These are phyloP conservation scores for Ramalina intermedia DNA, from an alignment of 495 filamentous ascomycete species.

Conservation along the genomic window DNA sequence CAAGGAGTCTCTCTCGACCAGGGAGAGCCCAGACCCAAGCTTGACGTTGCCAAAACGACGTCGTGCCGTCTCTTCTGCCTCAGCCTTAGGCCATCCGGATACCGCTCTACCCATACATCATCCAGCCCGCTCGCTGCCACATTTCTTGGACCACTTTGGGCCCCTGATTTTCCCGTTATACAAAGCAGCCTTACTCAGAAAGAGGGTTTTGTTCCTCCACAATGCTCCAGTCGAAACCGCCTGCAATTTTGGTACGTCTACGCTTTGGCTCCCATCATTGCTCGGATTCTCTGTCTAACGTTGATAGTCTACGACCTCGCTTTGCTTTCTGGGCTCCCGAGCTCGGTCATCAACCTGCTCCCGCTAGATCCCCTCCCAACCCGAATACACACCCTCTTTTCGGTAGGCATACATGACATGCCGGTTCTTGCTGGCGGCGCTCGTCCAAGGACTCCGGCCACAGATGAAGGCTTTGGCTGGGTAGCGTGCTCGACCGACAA, in stretches of 20 bases:
- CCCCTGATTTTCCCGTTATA: constrained; percentile 84
- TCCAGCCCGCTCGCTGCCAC: constrained; percentile 67
- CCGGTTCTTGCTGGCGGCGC: constrained; percentile 44
- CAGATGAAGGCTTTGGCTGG: constrained; percentile 47
- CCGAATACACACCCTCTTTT: constrained; percentile 75
- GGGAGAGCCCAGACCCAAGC: neutral
- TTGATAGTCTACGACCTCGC: constrained; percentile 76
- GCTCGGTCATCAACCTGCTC: constrained; percentile 49
- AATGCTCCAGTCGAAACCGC: constrained; percentile 70
- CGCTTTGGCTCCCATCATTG: constrained; percentile 8
- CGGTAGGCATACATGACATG: constrained; percentile 85
- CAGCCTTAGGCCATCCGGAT: constrained; percentile 46
- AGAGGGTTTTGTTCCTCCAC: constrained; percentile 71
- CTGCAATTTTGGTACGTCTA: constrained; percentile 69
- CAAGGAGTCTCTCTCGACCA: constrained; percentile 5
- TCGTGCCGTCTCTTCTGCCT: constrained; percentile 42
- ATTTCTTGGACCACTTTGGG: constrained; percentile 68
- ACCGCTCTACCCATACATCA: constrained; percentile 66
- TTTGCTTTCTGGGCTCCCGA: constrained; percentile 65
- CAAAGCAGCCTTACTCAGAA: constrained; percentile 73
- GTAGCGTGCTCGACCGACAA: constrained; percentile 91
- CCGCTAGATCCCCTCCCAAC: constrained; percentile 36
- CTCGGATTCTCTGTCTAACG: neutral
- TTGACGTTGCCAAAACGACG: constrained; percentile 28
- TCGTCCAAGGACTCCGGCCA: constrained; percentile 6